These are phyloP conservation scores for Aspergillus fischeri DNA, from an alignment of 2,329 filamentous ascomycete genomes.

Conservation along the genomic window DNA sequence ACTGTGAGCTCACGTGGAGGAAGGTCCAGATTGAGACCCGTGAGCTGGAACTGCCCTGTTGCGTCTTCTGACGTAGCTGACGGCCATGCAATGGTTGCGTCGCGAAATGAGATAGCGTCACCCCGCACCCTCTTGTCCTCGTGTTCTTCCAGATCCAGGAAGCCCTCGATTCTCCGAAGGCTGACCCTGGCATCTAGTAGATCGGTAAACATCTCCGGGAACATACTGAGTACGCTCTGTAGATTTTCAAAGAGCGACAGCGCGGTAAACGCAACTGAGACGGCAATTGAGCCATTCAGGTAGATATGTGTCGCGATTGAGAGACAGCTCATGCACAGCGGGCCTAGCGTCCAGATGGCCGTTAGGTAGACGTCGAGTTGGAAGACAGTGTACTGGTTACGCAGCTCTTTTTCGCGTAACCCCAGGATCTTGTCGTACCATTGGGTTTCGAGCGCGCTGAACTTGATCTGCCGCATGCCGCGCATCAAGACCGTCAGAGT, in stretches of 20 bases:
- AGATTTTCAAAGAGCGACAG: conserved; percentile 65
- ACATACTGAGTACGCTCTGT: conserved; percentile 62
- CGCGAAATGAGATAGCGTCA: conserved; percentile 55
- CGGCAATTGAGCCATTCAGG: conserved; percentile 56
- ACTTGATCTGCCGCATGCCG: conserved; percentile 78
- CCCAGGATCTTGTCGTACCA: conserved; percentile 67
- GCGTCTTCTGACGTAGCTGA: conserved; percentile 52
- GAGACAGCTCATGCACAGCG: conserved; percentile 66
- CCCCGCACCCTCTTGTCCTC: conserved; percentile 57
- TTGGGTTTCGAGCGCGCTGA: conserved; percentile 67
- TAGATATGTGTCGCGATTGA: conserved; percentile 63
- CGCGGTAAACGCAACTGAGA: conserved; percentile 72
- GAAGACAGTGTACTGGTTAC: conserved; percentile 64
- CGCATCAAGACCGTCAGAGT: conserved; percentile 70
- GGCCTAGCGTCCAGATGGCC: conserved; percentile 66
- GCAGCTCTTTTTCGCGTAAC: conserved; percentile 62
- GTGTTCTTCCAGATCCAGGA: conserved; percentile 42
- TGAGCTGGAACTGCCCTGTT: conserved; percentile 60
- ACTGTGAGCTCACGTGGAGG: conserved; percentile 66
- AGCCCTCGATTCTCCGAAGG: conserved; percentile 60
- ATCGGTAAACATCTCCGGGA: conserved; percentile 68
- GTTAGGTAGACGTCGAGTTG: conserved; percentile 58
- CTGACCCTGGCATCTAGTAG: conserved; percentile 66
- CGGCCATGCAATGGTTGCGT: conserved; percentile 70
- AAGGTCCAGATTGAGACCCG: conserved; percentile 62